Conservation (phyloP, 2,329 filamentous ascomycete genomes). For the Aureobasidium sp. region DNA sequence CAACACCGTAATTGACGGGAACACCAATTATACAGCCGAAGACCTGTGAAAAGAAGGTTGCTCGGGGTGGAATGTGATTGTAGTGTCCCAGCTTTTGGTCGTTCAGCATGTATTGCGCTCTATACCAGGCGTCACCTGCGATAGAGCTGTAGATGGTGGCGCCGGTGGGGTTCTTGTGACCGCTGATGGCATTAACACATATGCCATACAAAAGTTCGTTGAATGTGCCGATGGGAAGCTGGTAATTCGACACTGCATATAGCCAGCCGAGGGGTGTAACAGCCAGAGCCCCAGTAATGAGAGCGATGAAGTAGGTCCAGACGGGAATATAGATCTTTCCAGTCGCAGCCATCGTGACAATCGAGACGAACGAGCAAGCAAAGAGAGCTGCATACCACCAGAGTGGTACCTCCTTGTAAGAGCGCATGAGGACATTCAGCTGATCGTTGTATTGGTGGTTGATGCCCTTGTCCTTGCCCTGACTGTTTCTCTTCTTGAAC, state of each 20-base stretch:
- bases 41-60: constrained; percentile 55
- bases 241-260: constrained; percentile 53
- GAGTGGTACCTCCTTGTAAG: constrained; percentile 52
- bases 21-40: constrained; percentile 54
- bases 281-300: constrained; percentile 48
- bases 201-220: constrained; percentile 53
- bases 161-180: constrained; percentile 51
- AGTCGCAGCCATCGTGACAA: constrained; percentile 46
- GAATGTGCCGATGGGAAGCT: constrained; percentile 49
- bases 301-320: constrained; percentile 54
- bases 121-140: constrained; percentile 56
- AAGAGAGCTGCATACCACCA: constrained; percentile 54
- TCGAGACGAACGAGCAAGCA: constrained; percentile 40
- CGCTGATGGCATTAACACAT: constrained; percentile 48
- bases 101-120: constrained; percentile 52
- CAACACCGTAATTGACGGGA: constrained; percentile 55
- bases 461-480: constrained; percentile 38
- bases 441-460: constrained; percentile 53
- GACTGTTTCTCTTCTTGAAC: constrained; percentile 40
- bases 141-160: constrained; percentile 51
- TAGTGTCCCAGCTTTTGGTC: constrained; percentile 61
- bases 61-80: constrained; percentile 53
- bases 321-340: constrained; percentile 52
- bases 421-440: constrained; percentile 52
- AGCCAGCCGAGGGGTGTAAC: constrained; percentile 52